Percentiles rank a stretch among this genome's conserved stretches.
phyloP scores from a whole-genome alignment of 768 basidiomycete genomes.

The Boletus insuetus region DNA sequence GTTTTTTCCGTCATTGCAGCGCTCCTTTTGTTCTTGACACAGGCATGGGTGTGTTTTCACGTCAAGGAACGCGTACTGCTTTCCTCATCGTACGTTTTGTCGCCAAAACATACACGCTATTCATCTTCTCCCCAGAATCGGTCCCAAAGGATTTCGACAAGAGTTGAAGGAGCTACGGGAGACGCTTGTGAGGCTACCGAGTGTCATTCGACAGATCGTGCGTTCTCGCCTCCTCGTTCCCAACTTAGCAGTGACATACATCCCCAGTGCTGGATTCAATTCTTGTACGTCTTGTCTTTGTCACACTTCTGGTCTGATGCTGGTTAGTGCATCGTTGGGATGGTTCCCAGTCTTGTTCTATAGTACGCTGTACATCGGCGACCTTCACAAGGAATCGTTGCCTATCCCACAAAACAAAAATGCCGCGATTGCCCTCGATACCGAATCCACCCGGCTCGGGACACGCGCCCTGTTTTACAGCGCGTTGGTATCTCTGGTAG shows the following conservation, averaged over 20 bases:
- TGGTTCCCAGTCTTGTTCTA: constrained; percentile 96
- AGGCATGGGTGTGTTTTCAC: constrained; percentile 54
- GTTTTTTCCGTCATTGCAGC: constrained; percentile 77
- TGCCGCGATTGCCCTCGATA: constrained; percentile 43
- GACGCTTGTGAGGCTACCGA: constrained; percentile 67
- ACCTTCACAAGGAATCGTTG: constrained; percentile 65
- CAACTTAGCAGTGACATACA: constrained; percentile 5
- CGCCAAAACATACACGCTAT: background rate
- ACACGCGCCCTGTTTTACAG: constrained; percentile 81
- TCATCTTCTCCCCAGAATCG: constrained; percentile 14
- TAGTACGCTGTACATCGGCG: constrained; percentile 83
- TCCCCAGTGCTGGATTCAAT: constrained; percentile 69
- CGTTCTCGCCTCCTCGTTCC: constrained; percentile 30
- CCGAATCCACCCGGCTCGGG: constrained; percentile 78
- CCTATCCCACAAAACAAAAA: constrained; percentile 29
- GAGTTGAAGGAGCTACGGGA: constrained; percentile 68
- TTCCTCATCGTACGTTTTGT: constrained; percentile 27
- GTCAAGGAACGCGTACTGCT: constrained; percentile 79
- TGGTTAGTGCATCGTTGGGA: constrained; percentile 68
- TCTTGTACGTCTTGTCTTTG: constrained; percentile 53
- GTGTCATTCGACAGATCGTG: constrained; percentile 77
- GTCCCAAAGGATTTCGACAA: constrained; percentile 31
- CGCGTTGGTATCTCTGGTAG: constrained; percentile 61
- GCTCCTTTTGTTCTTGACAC: constrained; percentile 61
- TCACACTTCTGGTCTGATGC: constrained; percentile 1